Percentiles rank a stretch among this genome's conserved stretches.
These are phyloP conservation scores for Fusarium ambrosium DNA, from an alignment of 2,329 filamentous ascomycete genomes.

Conservation along the genomic window DNA sequence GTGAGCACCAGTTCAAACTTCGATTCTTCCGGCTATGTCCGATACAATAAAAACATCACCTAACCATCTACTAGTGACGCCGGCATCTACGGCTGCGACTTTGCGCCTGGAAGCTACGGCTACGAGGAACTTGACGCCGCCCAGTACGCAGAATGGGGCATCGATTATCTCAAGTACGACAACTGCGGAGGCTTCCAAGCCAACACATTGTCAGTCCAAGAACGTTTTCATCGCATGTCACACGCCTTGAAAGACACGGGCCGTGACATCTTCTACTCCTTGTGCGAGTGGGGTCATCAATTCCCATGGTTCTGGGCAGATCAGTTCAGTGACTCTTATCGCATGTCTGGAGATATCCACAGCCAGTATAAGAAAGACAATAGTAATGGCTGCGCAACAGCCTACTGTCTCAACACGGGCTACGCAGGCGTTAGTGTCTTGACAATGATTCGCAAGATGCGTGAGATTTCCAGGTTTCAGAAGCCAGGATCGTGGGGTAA, in stretches of 20 bases:
- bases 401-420: constrained; percentile 1
- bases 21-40: no score
- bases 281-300: constrained; percentile 5
- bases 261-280: not conserved
- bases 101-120: not conserved
- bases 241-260: not conserved
- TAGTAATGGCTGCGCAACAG: not conserved
- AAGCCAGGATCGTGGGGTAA: constrained; percentile 7
- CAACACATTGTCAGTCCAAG: constrained; percentile 1
- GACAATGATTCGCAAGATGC: constrained; percentile 11
- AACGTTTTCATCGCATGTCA: constrained; percentile 6
- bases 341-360: constrained; percentile 6
- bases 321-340: constrained; percentile 8
- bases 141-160: not conserved
- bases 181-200: constrained; percentile 6
- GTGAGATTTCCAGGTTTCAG: constrained; percentile 2
- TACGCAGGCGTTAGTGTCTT: constrained; percentile 1
- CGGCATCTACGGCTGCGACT: constrained; percentile 1
- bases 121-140: constrained; percentile 7
- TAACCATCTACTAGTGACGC: not conserved
- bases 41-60: not conserved
- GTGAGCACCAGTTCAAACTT: not conserved
- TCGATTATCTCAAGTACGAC: constrained; percentile 13
- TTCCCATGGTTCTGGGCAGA: constrained; percentile 13
- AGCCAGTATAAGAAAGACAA: not conserved